Base-by-base conservation (phyloP, 371 early-diverging fungal species). In the Mucor piriformis region DNA sequence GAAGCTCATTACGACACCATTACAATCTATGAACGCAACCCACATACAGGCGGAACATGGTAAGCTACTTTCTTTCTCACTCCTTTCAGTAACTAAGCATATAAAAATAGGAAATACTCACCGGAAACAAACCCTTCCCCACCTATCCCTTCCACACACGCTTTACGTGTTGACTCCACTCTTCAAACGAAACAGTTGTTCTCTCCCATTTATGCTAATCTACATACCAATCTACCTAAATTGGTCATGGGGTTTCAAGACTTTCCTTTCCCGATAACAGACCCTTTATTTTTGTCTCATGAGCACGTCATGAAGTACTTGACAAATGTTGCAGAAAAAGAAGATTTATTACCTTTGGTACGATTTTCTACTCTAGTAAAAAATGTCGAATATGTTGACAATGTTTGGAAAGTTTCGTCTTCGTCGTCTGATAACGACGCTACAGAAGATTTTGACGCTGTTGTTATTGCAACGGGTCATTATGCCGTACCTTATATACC, bases 401-500 rank as follows among this genome's bases (percentile, higher is more conserved):
- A 64, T 18, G 43, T 29, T 21, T 70, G 72, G 69, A 67, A 61
- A 48, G 48, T 73, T n/a, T n/a, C n/a, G 0, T 29, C 61, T 3
- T 27, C 44, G 33, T 33, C 24, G 7, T n/a, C n/a, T n/a, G n/a
- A n/a, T n/a, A 16, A 44, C 12, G 20, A 20, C 1, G 34, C 25
- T 12, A 44, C 38, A 40, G 33, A 51, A 20, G 21, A 76, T 13
- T 85, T 77, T 61, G 87, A 89, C 64, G 86, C 83, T 1, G 59
- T 89, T 0, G 61, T 86, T 1, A 78, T 87, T 6, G 85, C 84
- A 15, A 81, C 70, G 5, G 89, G 89, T 3, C 84, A 87, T 50
- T 83, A 83, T 50, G 64, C 66, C 20, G 68, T 77, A 1, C 87
- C 87, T 11, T 74, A 67, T 51, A 73, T 87, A 6, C 89, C 89